Base-by-base conservation (phyloP, 1,284 basidiomycete genomes). In the Pulveroboletus sp. region DNA sequence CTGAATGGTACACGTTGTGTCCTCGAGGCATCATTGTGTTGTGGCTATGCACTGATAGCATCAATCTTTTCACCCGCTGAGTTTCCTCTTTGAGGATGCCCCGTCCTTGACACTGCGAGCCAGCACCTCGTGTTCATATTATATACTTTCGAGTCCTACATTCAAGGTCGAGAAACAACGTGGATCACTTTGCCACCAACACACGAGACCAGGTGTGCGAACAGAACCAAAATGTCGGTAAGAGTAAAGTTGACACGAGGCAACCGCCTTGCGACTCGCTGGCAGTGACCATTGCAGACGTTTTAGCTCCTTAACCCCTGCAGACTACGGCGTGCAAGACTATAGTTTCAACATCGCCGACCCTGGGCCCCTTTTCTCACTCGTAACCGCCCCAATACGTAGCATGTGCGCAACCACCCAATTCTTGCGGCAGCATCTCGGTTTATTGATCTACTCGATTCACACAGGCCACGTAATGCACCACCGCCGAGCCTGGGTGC, bases 401-500 rank as follows among this genome's bases (percentile, higher is more conserved):
- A 55, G 25, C 40, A 68, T 67, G 66, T 67, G 26, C 43, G 67
- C 35, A 25, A n/a, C n/a, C n/a, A n/a, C n/a, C 28, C 44, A 17
- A 44, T 39, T 40, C 35, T 49, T 54, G 40, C 40, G 33, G 36
- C 26, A 29, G 49, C 43, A 43, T 50, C 44, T 52, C 36, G 39
- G 47, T 38, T 42, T 40, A 43, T 42, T 35, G 51, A 58, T 50
- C 31, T 54, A 24, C 15, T 45, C 24, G 20, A 43, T 52, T 56
- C 38, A 28, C 35, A 56, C 48, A 69, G 67, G 68, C 59, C 66
- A 56, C 59, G 60, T 24, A 48, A 58, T n/a, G 56, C 44, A 36
- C 35, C 46, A 51, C 59, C 68, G 17, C 60, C 68, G 40, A 66
- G 51, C 43, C 61, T 81, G 24, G 73, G 73, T 14, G 69, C 67